Conservation (phyloP, 768 basidiomycete genomes). For the Mycena albidolilacea region DNA sequence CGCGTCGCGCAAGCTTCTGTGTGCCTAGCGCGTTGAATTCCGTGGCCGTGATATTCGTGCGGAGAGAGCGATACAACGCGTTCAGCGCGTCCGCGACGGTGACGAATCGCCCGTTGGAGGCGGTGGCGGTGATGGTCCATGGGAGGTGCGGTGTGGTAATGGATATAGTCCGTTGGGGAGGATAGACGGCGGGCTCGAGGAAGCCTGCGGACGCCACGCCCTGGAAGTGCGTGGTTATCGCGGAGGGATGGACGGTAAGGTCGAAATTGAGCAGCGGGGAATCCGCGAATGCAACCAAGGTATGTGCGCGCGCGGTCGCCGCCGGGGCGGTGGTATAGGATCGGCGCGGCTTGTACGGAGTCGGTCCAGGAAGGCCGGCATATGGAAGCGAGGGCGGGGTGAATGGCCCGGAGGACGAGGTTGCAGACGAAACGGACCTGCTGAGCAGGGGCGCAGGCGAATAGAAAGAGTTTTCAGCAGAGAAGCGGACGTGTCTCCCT, state of each 20-base stretch:
- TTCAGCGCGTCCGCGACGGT: constrained; percentile 56
- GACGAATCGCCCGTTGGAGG: constrained; percentile 42
- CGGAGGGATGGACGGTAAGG: constrained; percentile 21
- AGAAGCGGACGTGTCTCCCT: constrained; percentile 26
- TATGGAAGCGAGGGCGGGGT: constrained; percentile 27
- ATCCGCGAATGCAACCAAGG: constrained; percentile 16
- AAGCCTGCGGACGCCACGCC: constrained; percentile 18
- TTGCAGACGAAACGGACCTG: constrained; percentile 1
- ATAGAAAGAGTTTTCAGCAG: constrained; percentile 21
- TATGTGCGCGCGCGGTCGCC: constrained; percentile 17
- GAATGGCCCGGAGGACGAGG: constrained; percentile 14
- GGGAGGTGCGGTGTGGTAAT: constrained; percentile 33
- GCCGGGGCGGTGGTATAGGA: constrained; percentile 9
- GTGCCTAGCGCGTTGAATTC: constrained; percentile 50
- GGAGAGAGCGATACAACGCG: constrained; percentile 53
- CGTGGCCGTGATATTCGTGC: constrained; percentile 47
- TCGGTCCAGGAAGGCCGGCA: constrained; percentile 25
- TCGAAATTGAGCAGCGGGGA: constrained; percentile 22
- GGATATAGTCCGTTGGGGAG: constrained; percentile 28
- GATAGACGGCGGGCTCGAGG: constrained; percentile 34
- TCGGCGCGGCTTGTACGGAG: constrained; percentile 20
- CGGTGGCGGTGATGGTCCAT: constrained; percentile 42
- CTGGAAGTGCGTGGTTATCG: constrained; percentile 19
- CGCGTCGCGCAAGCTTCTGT: constrained; percentile 43
- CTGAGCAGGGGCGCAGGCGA: constrained; percentile 23